These are phyloP conservation scores for Pyrus betulifolia DNA, from an alignment of 306 rosid genomes.

Conservation along the genomic window DNA sequence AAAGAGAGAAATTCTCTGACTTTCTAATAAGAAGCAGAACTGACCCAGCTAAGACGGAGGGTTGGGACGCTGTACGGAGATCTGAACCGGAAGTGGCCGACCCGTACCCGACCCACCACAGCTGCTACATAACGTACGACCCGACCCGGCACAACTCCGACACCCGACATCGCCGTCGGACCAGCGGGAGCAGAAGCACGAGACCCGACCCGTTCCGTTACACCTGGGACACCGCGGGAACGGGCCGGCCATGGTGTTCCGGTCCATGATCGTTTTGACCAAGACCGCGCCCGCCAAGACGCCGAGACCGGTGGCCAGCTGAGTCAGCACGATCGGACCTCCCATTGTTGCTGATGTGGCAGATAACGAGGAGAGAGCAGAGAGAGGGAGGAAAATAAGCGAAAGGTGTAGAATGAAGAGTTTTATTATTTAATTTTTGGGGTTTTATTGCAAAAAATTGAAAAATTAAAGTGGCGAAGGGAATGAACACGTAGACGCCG, in stretches of 20 bases:
- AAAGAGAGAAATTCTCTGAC: neutral
- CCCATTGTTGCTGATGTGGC: conserved; percentile 7
- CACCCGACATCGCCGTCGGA: conserved; percentile 83
- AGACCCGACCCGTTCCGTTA: conserved; percentile 80
- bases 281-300: conserved; percentile 79
- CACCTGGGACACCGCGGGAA: conserved; percentile 69
- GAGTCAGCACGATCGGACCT: conserved; percentile 64
- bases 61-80: conserved; percentile 41
- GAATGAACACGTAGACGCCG: conserved; percentile 56
- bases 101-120: conserved; percentile 92
- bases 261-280: conserved; percentile 72
- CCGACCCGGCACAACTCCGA: conserved; percentile 76
- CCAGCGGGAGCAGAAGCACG: conserved; percentile 86
- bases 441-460: neutral
- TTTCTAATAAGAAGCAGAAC: neutral
- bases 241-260: conserved; percentile 78
- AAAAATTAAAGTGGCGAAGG: conserved; percentile 39
- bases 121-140: conserved; percentile 64
- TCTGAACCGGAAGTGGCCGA: conserved; percentile 62
- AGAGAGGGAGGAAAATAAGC: neutral
- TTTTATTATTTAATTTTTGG: neutral
- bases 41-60: conserved; percentile 37
- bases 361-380: neutral
- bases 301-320: conserved; percentile 80
- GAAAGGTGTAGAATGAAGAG: neutral